Evolutionary conservation across 345 rosid species (phyloP).

Genomic region (Camelina hispida): DNA sequence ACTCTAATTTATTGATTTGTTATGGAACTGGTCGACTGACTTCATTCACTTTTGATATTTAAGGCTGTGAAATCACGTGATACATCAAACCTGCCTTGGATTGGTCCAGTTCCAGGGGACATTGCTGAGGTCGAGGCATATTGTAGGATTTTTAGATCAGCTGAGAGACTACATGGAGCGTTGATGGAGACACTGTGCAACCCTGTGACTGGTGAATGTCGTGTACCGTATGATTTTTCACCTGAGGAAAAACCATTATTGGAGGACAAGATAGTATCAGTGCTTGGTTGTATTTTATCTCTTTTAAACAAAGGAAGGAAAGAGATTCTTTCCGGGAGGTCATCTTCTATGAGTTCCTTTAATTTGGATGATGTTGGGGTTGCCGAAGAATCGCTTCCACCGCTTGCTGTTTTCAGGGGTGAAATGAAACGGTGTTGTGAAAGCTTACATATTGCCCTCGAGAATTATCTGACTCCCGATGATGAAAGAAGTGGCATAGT

Average conservation of each 20-base stretch:
- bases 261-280: slow-evolving; percentile 92
- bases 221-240: slow-evolving; percentile 70
- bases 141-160: slow-evolving; percentile 89
- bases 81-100: slow-evolving; percentile 74
- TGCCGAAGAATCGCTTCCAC: slow-evolving; percentile 80
- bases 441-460: slow-evolving; percentile 92
- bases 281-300: slow-evolving; percentile 88
- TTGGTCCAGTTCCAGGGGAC: slow-evolving; percentile 96
- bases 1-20: not conserved
- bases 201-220: slow-evolving; percentile 94
- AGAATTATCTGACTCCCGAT: slow-evolving; percentile 75
- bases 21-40: slow-evolving; percentile 34
- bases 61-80: slow-evolving; percentile 61
- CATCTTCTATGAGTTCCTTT: slow-evolving; percentile 58
- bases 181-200: slow-evolving; percentile 93
- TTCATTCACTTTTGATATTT: slow-evolving; percentile 41
- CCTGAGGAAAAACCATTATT: slow-evolving; percentile 81
- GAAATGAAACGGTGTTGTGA: slow-evolving; percentile 98
- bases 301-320: slow-evolving; percentile 88
- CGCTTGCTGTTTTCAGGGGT: slow-evolving; percentile 84
- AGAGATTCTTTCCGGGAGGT: slow-evolving; percentile 92
- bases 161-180: slow-evolving; percentile 81
- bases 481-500: slow-evolving; percentile 69
- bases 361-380: slow-evolving; percentile 52
- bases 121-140: slow-evolving; percentile 98